phyloP scores from a whole-genome alignment of 768 basidiomycete genomes.

The Dendrothele bispora region DNA sequence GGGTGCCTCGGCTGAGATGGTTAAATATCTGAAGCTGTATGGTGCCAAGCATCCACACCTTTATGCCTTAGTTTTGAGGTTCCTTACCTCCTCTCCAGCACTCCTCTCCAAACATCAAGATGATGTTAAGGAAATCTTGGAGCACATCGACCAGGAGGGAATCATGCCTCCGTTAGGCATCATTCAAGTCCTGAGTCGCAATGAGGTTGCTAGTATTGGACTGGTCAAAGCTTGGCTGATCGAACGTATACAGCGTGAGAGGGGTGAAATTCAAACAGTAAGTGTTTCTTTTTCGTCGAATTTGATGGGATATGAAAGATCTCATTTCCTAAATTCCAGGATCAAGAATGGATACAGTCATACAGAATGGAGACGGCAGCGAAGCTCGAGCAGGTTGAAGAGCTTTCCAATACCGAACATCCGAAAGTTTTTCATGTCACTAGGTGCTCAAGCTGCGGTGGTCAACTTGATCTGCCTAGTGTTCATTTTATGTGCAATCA shows the following conservation, averaged over 20 bases:
- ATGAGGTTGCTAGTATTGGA: constrained; percentile 88
- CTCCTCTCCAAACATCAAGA: constrained; percentile 68
- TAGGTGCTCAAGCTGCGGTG: constrained; percentile 85
- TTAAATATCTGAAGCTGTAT: constrained; percentile 74
- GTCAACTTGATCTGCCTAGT: constrained; percentile 88
- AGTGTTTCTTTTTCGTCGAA: constrained; percentile 23
- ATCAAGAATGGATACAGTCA: constrained; percentile 82
- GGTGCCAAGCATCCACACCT: constrained; percentile 70
- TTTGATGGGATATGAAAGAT: constrained; percentile 1
- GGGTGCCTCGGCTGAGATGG: constrained; percentile 54
- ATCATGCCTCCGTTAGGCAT: constrained; percentile 91
- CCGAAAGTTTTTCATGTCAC: constrained; percentile 94
- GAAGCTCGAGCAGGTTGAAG: constrained; percentile 80
- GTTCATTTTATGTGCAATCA: constrained; percentile 99
- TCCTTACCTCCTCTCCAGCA: constrained; percentile 81
- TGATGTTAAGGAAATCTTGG: constrained; percentile 72
- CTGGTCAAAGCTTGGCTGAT: constrained; percentile 91
- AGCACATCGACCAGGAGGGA: constrained; percentile 74
- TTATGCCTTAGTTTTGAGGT: constrained; percentile 86
- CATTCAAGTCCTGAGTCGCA: constrained; percentile 85
- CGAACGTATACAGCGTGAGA: constrained; percentile 68
- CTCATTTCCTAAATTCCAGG: constrained; percentile 47
- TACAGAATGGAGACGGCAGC: constrained; percentile 83
- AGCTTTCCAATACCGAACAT: constrained; percentile 73
- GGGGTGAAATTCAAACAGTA: constrained; percentile 80